phyloP scores from a whole-genome alignment of 176 grass and related monocot genomes.

The Urochloa ruziziensis region DNA sequence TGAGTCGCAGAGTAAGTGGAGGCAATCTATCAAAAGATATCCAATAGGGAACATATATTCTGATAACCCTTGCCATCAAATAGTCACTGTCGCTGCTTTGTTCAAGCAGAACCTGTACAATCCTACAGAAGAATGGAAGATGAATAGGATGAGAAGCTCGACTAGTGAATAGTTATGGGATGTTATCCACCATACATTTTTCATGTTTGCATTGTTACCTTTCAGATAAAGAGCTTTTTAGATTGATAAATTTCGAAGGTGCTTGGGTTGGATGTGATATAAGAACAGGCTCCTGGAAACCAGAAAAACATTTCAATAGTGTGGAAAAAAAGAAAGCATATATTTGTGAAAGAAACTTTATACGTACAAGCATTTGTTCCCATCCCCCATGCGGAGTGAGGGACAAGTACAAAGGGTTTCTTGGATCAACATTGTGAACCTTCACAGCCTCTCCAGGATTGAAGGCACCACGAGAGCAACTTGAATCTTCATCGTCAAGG shows the following conservation, averaged over 20 bases:
- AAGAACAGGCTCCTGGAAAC: constrained; percentile 74
- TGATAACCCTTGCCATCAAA: constrained; percentile 69
- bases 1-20: constrained; percentile 55
- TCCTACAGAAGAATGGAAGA: constrained; percentile 45
- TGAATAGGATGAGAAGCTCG: background rate
- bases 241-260: constrained; percentile 70
- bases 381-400: constrained; percentile 87
- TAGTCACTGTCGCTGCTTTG: constrained; percentile 85
- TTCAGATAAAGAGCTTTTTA: constrained; percentile 76
- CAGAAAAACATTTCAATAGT: constrained; percentile 39
- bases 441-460: constrained; percentile 70
- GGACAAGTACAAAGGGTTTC: constrained; percentile 75
- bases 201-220: constrained; percentile 56
- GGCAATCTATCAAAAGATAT: constrained; percentile 87
- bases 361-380: constrained; percentile 70
- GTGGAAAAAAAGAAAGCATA: constrained; percentile 1
- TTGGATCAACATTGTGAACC: constrained; percentile 75
- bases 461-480: constrained; percentile 65
- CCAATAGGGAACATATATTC: constrained; percentile 97
- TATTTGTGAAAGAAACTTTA: constrained; percentile 24
- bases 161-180: constrained; percentile 23
- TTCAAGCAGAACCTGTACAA: constrained; percentile 83
- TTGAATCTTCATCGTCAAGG: constrained; percentile 44
- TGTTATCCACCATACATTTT: constrained; percentile 15
- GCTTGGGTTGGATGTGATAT: constrained; percentile 82